A percentile compares a stretch with the other conserved stretches of the same genome.
phyloP scores from a whole-genome alignment of 148 eudicot species.

The Rhododendron williamsianum region DNA sequence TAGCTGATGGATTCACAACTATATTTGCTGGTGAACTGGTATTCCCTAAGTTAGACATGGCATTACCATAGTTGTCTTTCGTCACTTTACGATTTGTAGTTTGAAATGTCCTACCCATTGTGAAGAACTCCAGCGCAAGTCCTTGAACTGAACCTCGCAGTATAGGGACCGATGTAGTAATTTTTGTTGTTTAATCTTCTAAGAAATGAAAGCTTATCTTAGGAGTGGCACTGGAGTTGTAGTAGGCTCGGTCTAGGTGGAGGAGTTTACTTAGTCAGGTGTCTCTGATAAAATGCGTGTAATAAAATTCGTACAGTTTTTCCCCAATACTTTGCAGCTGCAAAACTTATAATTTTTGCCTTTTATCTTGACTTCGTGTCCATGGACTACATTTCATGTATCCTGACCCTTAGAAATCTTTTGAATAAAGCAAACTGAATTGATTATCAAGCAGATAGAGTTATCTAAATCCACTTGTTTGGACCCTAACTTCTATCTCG shows the following conservation, averaged over 20 bases:
- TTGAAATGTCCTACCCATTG: background rate
- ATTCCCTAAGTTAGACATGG: conserved; percentile 11
- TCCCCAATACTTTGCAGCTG: background rate
- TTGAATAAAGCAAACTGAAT: background rate
- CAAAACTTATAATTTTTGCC: background rate
- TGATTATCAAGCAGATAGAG: background rate
- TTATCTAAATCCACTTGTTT: background rate
- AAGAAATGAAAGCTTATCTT: background rate
- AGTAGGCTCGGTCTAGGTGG: background rate
- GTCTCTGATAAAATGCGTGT: background rate
- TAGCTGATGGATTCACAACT: conserved; percentile 85
- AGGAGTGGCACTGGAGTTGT: background rate
- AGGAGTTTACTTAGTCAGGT: background rate
- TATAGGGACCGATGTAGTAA: background rate
- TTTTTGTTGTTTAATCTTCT: background rate
- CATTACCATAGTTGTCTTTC: background rate
- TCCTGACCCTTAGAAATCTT: background rate
- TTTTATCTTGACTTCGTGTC: background rate
- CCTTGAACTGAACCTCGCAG: background rate
- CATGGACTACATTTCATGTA: background rate
- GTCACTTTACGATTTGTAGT: background rate
- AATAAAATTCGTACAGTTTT: no score
- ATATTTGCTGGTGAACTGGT: conserved; percentile 93
- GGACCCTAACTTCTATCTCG: background rate
- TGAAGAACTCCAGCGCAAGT: background rate